Base-by-base conservation (phyloP, 1,139 yeast species). In the Geotrichum cucujoidarum region DNA sequence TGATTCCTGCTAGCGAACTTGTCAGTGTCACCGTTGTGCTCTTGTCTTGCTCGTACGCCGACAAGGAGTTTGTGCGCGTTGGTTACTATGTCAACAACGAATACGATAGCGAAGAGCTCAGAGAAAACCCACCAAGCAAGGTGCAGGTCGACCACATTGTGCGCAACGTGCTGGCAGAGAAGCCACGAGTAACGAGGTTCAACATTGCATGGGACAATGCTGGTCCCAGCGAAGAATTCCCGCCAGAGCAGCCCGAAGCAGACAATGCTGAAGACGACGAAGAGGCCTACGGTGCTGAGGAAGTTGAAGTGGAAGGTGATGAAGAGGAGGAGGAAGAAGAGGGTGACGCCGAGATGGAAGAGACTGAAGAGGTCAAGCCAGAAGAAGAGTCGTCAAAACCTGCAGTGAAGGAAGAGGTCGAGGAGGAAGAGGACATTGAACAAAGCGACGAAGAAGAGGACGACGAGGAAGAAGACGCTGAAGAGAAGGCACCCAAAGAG, bases 21-120 rank as follows among this genome's bases (percentile, higher is more conserved):
- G 97, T 92, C 18, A 81, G 94, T 58, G 97, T 92, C 42, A 92
- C 98, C 0, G 98, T 92, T 29, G 89, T 92, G 50, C 71, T 92
- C 51, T 74, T 92, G 55, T 86, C 96, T 53, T 92, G 98, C 66
- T 83, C 96, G 0, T 92, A 92, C 63, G 87, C 88, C 47, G 96
- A 86, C 53, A 75, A 94, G 58, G 98, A 92, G 66, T 92, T 92
- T 71, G 98, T 92, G 4, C 74, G 97, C 53, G 98, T 92, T 13
- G 98, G 98, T 0, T 92, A 92, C 69, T 92, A 92, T 63, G 98
- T 92, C 51, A 92, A 92, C 69, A 92, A 92, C 66, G 99, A 92
- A 64, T 92, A 92, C 61, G 97, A 92, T 62, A 74, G 83, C 11
- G 97, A 90, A 63, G 98, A 92, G 60, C 70, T 92, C 60, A 76